Evolutionary conservation across 352 stramenopile species (phyloP).

Genomic region (Phytophthora constricta): DNA sequence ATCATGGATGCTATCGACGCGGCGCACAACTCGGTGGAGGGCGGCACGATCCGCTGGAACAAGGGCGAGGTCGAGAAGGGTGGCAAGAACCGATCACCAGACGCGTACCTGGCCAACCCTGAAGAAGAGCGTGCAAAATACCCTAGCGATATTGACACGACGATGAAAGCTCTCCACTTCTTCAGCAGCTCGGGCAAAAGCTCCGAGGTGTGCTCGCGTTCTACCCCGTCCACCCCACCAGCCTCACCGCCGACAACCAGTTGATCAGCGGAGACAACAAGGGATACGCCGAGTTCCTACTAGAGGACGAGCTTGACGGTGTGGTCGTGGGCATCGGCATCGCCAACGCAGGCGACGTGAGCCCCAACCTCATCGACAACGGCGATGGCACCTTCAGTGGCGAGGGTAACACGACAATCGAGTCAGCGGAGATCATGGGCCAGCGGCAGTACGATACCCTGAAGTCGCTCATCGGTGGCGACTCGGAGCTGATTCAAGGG

Average conservation of each 20-base stretch:
- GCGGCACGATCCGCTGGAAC: slow-evolving; percentile 46
- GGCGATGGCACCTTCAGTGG: slow-evolving; percentile 47
- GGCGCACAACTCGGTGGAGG: slow-evolving; percentile 62
- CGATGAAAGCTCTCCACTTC: slow-evolving; percentile 68
- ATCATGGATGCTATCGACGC: slow-evolving; percentile 66
- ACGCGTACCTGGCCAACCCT: slow-evolving; percentile 73
- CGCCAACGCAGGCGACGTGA: slow-evolving; percentile 53
- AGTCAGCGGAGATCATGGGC: slow-evolving; percentile 50
- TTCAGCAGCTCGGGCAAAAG: slow-evolving; percentile 19
- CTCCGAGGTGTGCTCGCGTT: slow-evolving; percentile 65
- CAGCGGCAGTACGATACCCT: slow-evolving; percentile 35
- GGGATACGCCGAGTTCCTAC: slow-evolving; percentile 45
- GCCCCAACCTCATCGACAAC: slow-evolving; percentile 48
- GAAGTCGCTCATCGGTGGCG: slow-evolving; percentile 24
- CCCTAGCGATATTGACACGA: slow-evolving; percentile 59
- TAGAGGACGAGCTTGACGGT: slow-evolving; percentile 33
- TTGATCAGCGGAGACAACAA: slow-evolving; percentile 85
- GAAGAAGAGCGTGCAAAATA: slow-evolving; percentile 57
- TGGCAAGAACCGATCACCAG: slow-evolving; percentile 72
- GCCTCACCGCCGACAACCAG: slow-evolving; percentile 67
- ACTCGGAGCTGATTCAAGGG: slow-evolving; percentile 28
- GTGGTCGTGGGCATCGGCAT: slow-evolving; percentile 42
- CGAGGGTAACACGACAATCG: slow-evolving; percentile 35
- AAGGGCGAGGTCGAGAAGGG: slow-evolving; percentile 31
- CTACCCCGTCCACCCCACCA: slow-evolving; percentile 75